phyloP scores from a whole-genome alignment of 2,329 filamentous ascomycete genomes.

The Scedosporium dehoogii region DNA sequence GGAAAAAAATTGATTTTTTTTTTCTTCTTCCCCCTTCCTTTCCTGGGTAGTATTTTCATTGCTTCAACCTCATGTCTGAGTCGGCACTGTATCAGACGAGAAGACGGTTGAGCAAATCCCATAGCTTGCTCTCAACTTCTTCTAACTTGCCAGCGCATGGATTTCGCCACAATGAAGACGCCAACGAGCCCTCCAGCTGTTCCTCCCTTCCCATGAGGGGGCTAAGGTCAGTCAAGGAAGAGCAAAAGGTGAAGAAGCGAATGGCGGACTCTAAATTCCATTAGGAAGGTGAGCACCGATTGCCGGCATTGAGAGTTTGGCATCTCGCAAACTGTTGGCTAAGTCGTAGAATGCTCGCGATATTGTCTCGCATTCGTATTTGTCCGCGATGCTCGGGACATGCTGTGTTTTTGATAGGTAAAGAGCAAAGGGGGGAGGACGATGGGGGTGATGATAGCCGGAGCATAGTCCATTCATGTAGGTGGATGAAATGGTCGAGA shows the following conservation, averaged over 20 bases:
- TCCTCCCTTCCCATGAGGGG: not conserved
- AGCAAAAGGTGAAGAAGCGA: too few species aligned
- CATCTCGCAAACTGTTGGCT: too few species aligned
- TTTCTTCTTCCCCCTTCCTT: not conserved
- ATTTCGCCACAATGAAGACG: conserved; percentile 1
- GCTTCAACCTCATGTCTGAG: not conserved
- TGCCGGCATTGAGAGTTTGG: not conserved
- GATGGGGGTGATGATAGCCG: not conserved
- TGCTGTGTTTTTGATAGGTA: not conserved
- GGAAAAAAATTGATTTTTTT: not conserved
- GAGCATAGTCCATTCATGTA: not conserved
- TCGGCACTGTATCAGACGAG: not conserved
- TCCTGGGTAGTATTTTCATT: not conserved
- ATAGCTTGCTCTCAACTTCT: not conserved
- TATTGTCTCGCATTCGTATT: conserved; percentile 2
- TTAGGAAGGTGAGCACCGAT: not conserved
- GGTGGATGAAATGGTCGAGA: not conserved
- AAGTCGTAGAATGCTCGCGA: too few species aligned
- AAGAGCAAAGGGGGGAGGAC: not conserved
- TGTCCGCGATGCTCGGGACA: not conserved
- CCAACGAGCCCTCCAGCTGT: too few species aligned
- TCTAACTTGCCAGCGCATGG: not conserved
- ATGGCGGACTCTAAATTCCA: too few species aligned
- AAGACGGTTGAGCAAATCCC: not conserved
- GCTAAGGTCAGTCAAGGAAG: too few species aligned